A percentile compares a stretch with the other conserved stretches of the same genome.
Evolutionary conservation across 163 green algal species (phyloP).

Genomic region (Coccomyxa subellipsoidea): DNA sequence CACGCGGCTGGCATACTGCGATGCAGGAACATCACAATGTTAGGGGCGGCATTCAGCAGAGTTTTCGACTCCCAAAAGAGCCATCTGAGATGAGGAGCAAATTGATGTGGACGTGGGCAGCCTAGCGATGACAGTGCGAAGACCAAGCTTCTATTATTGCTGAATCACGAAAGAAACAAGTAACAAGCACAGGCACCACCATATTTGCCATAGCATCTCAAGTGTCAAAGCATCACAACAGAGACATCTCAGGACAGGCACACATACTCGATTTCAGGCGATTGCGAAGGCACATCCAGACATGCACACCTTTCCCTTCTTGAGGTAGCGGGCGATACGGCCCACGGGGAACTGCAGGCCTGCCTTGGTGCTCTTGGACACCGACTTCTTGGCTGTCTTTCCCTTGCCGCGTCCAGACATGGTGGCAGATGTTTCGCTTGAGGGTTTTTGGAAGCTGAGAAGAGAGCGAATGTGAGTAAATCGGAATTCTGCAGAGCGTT

Average conservation of each 20-base stretch:
- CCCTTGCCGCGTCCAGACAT: slow-evolving; percentile 70
- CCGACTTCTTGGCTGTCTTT: slow-evolving; percentile 79
- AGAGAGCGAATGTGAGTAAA: not conserved
- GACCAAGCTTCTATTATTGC: too few species aligned
- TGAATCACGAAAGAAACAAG: too few species aligned
- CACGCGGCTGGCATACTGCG: slow-evolving; percentile 74
- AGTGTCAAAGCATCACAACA: too few species aligned
- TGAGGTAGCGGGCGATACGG: slow-evolving; percentile 90
- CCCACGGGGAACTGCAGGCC: slow-evolving; percentile 95
- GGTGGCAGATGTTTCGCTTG: not conserved
- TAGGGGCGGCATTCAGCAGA: too few species aligned
- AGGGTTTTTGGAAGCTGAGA: not conserved
- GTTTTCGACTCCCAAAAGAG: too few species aligned
- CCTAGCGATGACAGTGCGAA: too few species aligned
- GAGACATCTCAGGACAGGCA: too few species aligned
- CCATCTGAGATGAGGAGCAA: too few species aligned
- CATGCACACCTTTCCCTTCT: slow-evolving; percentile 84
- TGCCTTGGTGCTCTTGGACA: slow-evolving; percentile 81
- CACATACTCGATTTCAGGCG: too few species aligned
- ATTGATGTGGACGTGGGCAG: too few species aligned
- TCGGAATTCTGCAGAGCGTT: not conserved
- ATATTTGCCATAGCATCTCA: too few species aligned
- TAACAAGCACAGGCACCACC: too few species aligned
- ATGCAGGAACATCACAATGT: not conserved
- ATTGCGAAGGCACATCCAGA: not conserved